These are phyloP conservation scores for Lactifluus pinguis DNA, from an alignment of 768 basidiomycete species.

Conservation along the genomic window DNA sequence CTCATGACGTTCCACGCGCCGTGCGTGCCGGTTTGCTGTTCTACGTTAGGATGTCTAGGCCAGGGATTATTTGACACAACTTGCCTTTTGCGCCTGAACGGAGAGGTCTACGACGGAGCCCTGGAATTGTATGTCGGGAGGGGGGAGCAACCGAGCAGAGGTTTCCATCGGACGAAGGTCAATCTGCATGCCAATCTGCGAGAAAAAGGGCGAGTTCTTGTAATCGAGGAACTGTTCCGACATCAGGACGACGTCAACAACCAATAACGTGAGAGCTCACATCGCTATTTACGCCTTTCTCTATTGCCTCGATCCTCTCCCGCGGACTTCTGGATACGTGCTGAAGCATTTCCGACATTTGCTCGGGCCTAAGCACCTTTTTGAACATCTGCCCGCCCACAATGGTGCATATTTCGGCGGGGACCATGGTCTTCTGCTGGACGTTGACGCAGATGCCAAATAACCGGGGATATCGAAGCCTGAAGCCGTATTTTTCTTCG, in stretches of 20 bases:
- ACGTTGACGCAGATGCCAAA: conserved; percentile 16
- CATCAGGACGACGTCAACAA: not conserved
- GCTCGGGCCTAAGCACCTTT: conserved; percentile 10
- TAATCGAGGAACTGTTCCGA: conserved; percentile 17
- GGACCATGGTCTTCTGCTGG: conserved; percentile 4
- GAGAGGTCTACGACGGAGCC: conserved; percentile 3
- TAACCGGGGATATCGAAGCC: conserved; percentile 3
- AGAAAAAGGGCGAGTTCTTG: conserved; percentile 12
- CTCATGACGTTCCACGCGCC: conserved; percentile 18
- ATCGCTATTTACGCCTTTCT: conserved; percentile 9
- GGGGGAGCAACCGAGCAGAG: conserved; percentile 6
- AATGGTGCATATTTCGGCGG: conserved; percentile 18
- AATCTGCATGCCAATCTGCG: conserved; percentile 14
- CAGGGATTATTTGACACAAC: not conserved
- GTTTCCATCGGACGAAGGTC: conserved; percentile 9
- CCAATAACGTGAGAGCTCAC: not conserved
- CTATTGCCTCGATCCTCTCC: conserved; percentile 10
- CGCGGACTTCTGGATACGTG: conserved; percentile 11
- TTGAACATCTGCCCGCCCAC: conserved; percentile 18
- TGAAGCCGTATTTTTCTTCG: conserved; percentile 4
- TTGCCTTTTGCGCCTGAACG: conserved; percentile 1
- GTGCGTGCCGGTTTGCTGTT: conserved; percentile 2
- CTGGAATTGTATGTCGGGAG: conserved; percentile 14
- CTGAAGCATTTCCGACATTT: conserved; percentile 12
- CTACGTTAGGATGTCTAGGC: not conserved